Percentiles rank a stretch among this genome's conserved stretches.
Evolutionary conservation across 345 rosid species (phyloP).

Genomic region (Dimocarpus longan): DNA sequence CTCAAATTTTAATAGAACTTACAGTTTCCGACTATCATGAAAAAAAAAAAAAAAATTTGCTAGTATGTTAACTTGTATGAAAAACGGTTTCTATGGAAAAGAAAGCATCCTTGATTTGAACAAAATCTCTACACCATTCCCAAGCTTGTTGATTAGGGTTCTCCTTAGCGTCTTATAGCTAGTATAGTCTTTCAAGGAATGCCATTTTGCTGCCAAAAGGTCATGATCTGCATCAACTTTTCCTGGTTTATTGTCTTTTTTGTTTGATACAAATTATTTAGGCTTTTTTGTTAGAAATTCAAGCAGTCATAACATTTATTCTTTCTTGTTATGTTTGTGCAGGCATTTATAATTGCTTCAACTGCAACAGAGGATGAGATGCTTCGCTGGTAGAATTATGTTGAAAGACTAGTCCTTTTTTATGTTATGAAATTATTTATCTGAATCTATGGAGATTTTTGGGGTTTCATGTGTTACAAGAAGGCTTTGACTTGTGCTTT

Average conservation of each 20-base stretch:
- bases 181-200: background rate
- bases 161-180: background rate
- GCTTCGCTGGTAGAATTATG: conserved; percentile 73
- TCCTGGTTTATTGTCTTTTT: background rate
- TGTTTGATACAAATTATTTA: background rate
- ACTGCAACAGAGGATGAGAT: conserved; percentile 91
- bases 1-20: background rate
- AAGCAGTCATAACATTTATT: background rate
- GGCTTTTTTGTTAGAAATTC: background rate
- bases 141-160: background rate
- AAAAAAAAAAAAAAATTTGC: background rate
- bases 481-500: background rate
- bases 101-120: background rate
- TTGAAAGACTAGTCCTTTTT: background rate
- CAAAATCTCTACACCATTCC: background rate
- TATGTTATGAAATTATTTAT: conserved; percentile 1
- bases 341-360: conserved; percentile 99
- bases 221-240: background rate
- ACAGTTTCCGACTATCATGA: background rate
- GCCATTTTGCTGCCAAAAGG: background rate
- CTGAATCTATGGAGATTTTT: background rate
- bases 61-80: background rate
- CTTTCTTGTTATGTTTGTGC: conserved; percentile 33
- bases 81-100: background rate
- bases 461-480: background rate